Conservation (phyloP, 106 monocot species). For the Agapanthus africanus region DNA sequence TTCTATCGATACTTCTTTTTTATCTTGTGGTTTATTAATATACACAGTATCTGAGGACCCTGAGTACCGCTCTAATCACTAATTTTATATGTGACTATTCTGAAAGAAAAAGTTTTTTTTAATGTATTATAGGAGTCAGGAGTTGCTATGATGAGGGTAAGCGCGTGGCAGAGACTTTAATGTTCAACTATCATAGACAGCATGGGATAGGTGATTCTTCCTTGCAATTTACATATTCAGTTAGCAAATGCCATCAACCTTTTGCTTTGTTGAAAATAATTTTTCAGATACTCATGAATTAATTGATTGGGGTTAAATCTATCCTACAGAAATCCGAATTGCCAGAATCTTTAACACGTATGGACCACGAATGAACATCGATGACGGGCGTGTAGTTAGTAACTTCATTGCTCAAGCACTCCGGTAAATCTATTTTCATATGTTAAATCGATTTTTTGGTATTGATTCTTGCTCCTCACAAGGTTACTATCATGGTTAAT, state of each 20-base stretch:
- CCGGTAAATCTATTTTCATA: slow-evolving; percentile 35
- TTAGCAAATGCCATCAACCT: too few relatives aligned
- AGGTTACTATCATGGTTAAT: not conserved
- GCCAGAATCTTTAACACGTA: slow-evolving; percentile 98
- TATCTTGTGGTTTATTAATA: too few relatives aligned
- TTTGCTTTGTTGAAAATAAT: too few relatives aligned
- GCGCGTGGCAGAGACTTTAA: slow-evolving; percentile 70
- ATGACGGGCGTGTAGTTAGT: slow-evolving; percentile 97
- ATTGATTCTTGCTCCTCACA: not conserved
- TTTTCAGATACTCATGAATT: slow-evolving; percentile 28
- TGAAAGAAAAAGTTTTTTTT: too few relatives aligned
- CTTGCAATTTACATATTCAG: not conserved
- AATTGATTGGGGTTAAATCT: too few relatives aligned
- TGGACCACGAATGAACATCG: slow-evolving; percentile 98
- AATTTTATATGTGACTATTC: too few relatives aligned
- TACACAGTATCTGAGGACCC: too few relatives aligned
- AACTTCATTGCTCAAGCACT: slow-evolving; percentile 98
- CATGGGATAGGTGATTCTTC: slow-evolving; percentile 56
- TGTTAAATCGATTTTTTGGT: too few relatives aligned
- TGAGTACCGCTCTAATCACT: too few relatives aligned
- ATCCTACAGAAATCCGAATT: slow-evolving; percentile 86
- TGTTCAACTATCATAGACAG: slow-evolving; percentile 79
- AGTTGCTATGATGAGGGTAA: slow-evolving; percentile 88
- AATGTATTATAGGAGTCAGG: slow-evolving; percentile 43
- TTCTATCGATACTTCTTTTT: not conserved